A percentile compares a stretch with the other conserved stretches of the same genome.
phyloP scores from a whole-genome alignment of 345 rosid genomes.

The Physaria fendleri region DNA sequence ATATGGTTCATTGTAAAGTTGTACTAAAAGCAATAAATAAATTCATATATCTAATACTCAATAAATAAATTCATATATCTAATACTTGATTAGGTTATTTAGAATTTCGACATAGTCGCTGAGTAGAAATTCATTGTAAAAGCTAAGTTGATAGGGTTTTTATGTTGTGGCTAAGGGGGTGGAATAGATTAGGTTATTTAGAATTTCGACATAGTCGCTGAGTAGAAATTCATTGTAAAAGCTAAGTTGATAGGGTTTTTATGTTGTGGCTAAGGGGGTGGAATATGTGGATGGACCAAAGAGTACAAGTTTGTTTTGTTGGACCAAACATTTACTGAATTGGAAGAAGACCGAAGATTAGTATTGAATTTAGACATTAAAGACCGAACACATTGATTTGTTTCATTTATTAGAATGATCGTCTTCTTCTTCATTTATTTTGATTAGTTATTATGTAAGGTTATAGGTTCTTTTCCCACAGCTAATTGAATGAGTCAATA shows the following conservation, averaged over 20 bases:
- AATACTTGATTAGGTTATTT: no score
- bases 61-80: background rate
- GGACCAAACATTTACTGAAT: slow-evolving; percentile 3
- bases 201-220: background rate
- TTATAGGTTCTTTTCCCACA: background rate
- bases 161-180: no score
- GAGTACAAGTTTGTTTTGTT: background rate
- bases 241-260: background rate
- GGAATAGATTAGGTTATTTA: no score
- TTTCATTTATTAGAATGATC: background rate
- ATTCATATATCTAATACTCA: background rate
- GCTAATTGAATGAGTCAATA: background rate
- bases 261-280: no score
- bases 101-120: background rate
- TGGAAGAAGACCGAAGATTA: background rate
- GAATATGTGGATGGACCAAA: background rate
- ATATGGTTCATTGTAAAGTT: background rate
- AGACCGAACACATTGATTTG: background rate
- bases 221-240: background rate
- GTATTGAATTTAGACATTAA: background rate
- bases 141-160: background rate
- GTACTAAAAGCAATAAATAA: background rate
- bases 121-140: background rate
- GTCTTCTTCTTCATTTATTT: background rate
- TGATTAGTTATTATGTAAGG: background rate